Conservation (phyloP, 148 eudicot species). For the Vaccinium corymbosum region DNA sequence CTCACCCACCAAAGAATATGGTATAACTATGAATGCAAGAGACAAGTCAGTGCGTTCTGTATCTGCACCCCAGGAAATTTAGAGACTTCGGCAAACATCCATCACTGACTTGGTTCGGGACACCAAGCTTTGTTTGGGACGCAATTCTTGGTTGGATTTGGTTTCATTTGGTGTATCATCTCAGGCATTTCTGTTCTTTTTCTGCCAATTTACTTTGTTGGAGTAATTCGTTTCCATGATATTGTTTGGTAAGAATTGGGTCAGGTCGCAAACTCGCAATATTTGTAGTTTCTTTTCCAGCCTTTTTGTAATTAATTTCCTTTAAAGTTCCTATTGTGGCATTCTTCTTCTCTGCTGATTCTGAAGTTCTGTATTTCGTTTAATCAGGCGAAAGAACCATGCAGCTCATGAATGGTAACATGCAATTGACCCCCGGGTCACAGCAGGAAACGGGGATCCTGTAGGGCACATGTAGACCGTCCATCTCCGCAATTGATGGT, state of each 20-base stretch:
- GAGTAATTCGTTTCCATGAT: background rate
- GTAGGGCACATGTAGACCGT: too few relatives aligned
- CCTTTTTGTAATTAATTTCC: too few relatives aligned
- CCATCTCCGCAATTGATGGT: too few relatives aligned
- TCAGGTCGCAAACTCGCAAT: background rate
- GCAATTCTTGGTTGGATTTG: background rate
- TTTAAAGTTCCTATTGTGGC: too few relatives aligned
- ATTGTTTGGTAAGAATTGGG: background rate
- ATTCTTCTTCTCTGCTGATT: too few relatives aligned
- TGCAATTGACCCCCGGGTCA: too few relatives aligned
- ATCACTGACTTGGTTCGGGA: background rate
- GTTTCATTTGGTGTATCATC: background rate
- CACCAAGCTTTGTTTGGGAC: background rate
- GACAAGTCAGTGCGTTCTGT: slow-evolving; percentile 11
- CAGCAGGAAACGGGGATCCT: too few relatives aligned
- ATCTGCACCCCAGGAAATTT: slow-evolving; percentile 1
- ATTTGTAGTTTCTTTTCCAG: too few relatives aligned
- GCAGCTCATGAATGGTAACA: too few relatives aligned
- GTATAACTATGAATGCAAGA: slow-evolving; percentile 14
- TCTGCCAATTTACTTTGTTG: too few relatives aligned
- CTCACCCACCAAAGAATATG: slow-evolving; percentile 21
- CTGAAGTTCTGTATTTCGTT: too few relatives aligned
- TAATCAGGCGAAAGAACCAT: too few relatives aligned
- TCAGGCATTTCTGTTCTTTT: background rate
- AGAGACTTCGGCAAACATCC: background rate